Evolutionary conservation across 768 basidiomycete species (phyloP), one percentile per base, ranked within the genome.

Genomic region (Hericium rajendrae): DNA sequence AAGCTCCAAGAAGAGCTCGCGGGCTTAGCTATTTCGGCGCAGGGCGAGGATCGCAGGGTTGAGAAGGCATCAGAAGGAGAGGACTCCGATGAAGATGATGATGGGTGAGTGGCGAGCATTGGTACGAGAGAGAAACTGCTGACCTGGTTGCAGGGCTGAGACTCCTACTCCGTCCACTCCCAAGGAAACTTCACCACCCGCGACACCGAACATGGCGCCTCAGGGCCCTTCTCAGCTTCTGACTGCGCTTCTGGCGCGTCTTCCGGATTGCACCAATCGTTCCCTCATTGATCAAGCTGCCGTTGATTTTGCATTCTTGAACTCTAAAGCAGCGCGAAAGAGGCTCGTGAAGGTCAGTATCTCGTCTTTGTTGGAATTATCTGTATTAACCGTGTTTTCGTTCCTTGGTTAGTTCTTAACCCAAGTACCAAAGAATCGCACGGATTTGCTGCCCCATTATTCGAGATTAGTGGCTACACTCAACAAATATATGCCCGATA

Each of bases 321-420:
- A 98, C 67, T 94, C 93, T 46, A 98, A 98, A 69, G 93, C 95
- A 20, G 91, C 94, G 12, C 77, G 97, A 64, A 98, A 95, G 69
- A 74, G 97, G 56, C 78, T 97, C 41, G 77, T 91, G 62, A 94
- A 85, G 80, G 94, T 94, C 60, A 41, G 65, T 58, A 48, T 49
- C 52, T 15, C 26, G 26, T 24, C 28, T 51, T 24, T 32, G 32
- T 13, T 22, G 11, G 15, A 48, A 56, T 61, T 55, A 51, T 24
- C 60, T 24, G 28, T 20, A 43, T 9, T 51, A 24, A 51, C 28
- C 26, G 26, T 26, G 49, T 26, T 26, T 8, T 26, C 20, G 15
- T 26, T n/a, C 16, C 28, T 8, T 26, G 9, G 6, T 15, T 20
- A 94, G 90, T 91, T 89, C 65, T 77, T 98, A 65, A 76, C 78